Percentiles rank a stretch among this genome's conserved stretches.
These are phyloP conservation scores for Debaryomyces psychrophilus DNA, from an alignment of 1,139 yeast species.

Conservation along the genomic window DNA sequence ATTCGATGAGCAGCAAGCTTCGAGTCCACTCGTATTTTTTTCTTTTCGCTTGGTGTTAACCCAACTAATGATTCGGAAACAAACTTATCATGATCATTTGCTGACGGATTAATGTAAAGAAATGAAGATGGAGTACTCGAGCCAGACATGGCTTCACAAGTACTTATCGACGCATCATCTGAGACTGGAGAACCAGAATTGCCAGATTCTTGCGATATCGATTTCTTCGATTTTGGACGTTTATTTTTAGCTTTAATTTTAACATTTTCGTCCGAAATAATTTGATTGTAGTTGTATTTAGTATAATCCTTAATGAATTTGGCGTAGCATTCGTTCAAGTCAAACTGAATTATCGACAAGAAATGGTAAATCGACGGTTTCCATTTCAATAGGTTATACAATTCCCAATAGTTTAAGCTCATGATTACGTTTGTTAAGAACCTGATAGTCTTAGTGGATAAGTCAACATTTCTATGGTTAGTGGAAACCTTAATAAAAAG, in stretches of 20 bases:
- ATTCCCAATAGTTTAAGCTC: slow-evolving; percentile 51
- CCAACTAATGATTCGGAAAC: slow-evolving; percentile 29
- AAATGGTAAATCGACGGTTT: slow-evolving; percentile 51
- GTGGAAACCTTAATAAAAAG: slow-evolving; percentile 40
- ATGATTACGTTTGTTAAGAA: slow-evolving; percentile 44
- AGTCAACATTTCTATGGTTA: slow-evolving; percentile 31
- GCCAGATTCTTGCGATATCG: slow-evolving; percentile 9
- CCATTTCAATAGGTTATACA: slow-evolving; percentile 46
- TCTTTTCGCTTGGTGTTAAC: slow-evolving; percentile 25
- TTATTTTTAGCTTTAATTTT: slow-evolving; percentile 18
- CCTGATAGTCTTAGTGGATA: slow-evolving; percentile 41
- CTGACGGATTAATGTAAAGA: slow-evolving; percentile 21
- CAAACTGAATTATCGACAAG: slow-evolving; percentile 41
- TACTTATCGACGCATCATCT: slow-evolving; percentile 16
- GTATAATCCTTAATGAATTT: slow-evolving; percentile 41
- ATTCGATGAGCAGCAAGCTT: slow-evolving; percentile 34
- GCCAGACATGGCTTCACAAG: slow-evolving; percentile 12
- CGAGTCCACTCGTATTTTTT: slow-evolving; percentile 31
- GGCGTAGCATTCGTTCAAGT: slow-evolving; percentile 43
- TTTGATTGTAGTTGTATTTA: slow-evolving; percentile 28
- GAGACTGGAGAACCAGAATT: slow-evolving; percentile 13
- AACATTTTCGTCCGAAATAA: slow-evolving; percentile 17
- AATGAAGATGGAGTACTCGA: slow-evolving; percentile 20
- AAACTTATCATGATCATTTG: slow-evolving; percentile 32
- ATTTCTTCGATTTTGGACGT: slow-evolving; percentile 17